Percentiles rank a stretch among this genome's conserved stretches.
Evolutionary conservation across 2,329 filamentous ascomycete species (phyloP).

Genomic region (Xylaria sp.): DNA sequence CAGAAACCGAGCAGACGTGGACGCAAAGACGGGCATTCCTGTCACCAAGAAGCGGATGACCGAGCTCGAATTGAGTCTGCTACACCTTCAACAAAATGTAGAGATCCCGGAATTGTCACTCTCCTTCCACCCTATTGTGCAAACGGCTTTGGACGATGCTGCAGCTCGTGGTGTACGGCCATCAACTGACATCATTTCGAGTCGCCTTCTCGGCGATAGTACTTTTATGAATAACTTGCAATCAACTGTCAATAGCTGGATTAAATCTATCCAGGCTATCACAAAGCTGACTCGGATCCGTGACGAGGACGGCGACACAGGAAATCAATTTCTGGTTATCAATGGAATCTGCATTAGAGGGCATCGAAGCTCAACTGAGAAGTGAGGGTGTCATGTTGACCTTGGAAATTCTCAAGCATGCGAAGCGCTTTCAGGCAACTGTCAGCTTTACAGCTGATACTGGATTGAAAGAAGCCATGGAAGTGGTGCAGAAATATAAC

Average conservation of each 20-base stretch:
- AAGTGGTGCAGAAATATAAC: constrained; percentile 98
- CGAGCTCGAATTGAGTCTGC: constrained; percentile 86
- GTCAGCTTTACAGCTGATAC: constrained; percentile 97
- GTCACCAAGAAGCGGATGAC: constrained; percentile 98
- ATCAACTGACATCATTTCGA: constrained; percentile 78
- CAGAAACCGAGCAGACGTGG: constrained; percentile 80
- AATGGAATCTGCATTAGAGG: constrained; percentile 92
- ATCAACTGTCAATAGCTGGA: constrained; percentile 95
- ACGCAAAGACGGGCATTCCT: constrained; percentile 91
- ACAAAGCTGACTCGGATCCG: constrained; percentile 91
- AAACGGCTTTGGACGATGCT: constrained; percentile 82
- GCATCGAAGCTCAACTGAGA: constrained; percentile 85
- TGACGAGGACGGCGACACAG: constrained; percentile 80
- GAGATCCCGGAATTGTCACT: constrained; percentile 94
- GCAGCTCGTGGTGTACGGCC: constrained; percentile 69
- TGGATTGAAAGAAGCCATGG: constrained; percentile 92
- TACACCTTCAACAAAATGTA: constrained; percentile 95
- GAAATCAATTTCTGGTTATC: constrained; percentile 99
- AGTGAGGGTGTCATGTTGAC: constrained; percentile 91
- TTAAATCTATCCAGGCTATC: constrained; percentile 96
- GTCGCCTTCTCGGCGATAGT: constrained; percentile 81
- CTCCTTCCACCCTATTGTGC: constrained; percentile 86
- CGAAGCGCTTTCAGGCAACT: constrained; percentile 96
- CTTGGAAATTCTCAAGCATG: constrained; percentile 92
- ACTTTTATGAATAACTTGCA: constrained; percentile 93